Evolutionary conservation across 2,329 filamentous ascomycete genomes (phyloP), one percentile per base, ranked within the genome.

Genomic region (Colletotrichum lentis): DNA sequence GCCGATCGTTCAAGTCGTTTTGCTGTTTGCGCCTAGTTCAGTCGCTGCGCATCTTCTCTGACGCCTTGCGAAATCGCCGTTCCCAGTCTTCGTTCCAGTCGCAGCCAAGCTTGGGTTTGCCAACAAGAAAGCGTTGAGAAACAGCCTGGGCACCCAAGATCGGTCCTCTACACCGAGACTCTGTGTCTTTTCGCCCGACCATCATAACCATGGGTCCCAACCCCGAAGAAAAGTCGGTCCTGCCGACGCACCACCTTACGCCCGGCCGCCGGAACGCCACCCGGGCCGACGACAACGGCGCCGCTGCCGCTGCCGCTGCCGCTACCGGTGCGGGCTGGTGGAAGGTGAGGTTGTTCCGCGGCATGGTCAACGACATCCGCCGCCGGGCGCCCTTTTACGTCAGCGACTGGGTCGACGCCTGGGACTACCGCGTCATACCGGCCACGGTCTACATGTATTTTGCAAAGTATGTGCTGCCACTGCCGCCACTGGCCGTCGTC

Each of bases 391-490:
- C 93, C 1, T 96, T 86, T 76, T 97, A 96, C 76, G 83, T 81
- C 79, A 94, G 90, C 78, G 93, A 97, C 78, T 96, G 91, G 91
- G 83, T 77, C 20, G 93, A 97, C 81, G 93, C 93, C 1, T 96
- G 92, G 92, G 91, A 96, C 76, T 97, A 97, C 81, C 88, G 93
- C 62, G 92, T 97, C 49, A 86, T 97, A 46, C 93, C 93, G 1
- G 92, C 92, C 18, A 96, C 93, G 11, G 82, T 96, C 37, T 96
- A 96, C 80, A 97, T 96, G 92, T 97, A 96, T 81, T 97, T 96
- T 85, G 93, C 93, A 71, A 96, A 96, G 92, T 95, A 84, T 70
- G 83, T 72, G 22, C 57, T 24, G 24, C 2, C 22, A 11, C 6
- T 62, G 35, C 50, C 41, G 22, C 49, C 27, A 35, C 31, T 35